A percentile compares a stretch with the other conserved stretches of the same genome.
Conservation (phyloP, 2,329 filamentous ascomycete genomes). For the Cordyceps militaris region DNA sequence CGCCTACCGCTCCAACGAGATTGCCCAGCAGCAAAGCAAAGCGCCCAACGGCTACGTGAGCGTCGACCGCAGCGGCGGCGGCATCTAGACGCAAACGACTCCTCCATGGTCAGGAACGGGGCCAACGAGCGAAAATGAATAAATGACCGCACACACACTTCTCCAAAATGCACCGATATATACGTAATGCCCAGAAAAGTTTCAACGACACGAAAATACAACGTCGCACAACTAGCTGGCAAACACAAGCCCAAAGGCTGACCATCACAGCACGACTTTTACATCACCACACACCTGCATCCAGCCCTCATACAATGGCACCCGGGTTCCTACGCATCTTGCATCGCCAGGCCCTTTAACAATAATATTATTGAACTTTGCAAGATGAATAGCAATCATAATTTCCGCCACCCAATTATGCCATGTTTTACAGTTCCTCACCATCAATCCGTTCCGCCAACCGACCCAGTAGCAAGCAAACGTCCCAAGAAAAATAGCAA, state of each 20-base stretch:
- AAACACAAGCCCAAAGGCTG: not conserved
- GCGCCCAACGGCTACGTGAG: conserved; percentile 39
- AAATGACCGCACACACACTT: too few species aligned
- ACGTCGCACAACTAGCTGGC: not conserved
- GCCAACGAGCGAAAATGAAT: too few species aligned
- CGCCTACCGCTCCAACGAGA: conserved; percentile 35
- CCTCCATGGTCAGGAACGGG: not conserved
- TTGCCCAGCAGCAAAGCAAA: conserved; percentile 31
- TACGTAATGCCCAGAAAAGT: not conserved
- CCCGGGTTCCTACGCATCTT: not conserved
- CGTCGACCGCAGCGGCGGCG: conserved; percentile 45
- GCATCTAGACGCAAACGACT: conserved; percentile 24
- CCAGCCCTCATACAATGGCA: not conserved
- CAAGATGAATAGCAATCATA: not conserved
- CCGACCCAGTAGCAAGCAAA: not conserved
- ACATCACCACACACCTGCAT: not conserved
- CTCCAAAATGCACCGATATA: not conserved
- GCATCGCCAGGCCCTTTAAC: not conserved
- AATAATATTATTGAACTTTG: not conserved
- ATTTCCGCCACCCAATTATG: not conserved
- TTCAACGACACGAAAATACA: not conserved
- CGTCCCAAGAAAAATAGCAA: not conserved
- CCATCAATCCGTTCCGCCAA: not conserved
- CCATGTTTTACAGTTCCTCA: not conserved
- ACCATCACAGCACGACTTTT: not conserved